Evolutionary conservation across 371 early-diverging fungal genomes (phyloP), one percentile per base, ranked within the genome.

Genomic region (Conidiobolus incongruus): DNA sequence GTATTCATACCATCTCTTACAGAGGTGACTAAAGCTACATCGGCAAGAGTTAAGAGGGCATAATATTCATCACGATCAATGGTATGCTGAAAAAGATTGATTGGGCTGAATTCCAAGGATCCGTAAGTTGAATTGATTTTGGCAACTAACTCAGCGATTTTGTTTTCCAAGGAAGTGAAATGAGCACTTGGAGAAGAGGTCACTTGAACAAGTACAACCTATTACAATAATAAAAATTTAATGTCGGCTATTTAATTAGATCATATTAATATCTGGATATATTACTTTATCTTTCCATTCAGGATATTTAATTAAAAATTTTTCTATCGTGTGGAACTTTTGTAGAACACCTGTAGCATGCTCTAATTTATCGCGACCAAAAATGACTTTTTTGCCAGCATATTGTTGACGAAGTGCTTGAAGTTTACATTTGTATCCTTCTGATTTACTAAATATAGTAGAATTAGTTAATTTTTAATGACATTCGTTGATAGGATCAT

Each of bases 1-100:
- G 98, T 83, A 60, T 98, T 99, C 98, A 99, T 98, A 35, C 99
- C 99, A 60, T 99, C 99, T 19, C 96, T 72, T 13, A 95, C 67
- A 28, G 88, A 75, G 0, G 98, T 98, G 46, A 98, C 87, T 22
- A 98, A 55, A 24, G 85, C 89, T 4, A 84, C 80, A 63, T 99
- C 96, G 5, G 96, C 94, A 4, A 86, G 69, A 4, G 80, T 72
- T 32, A 98, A 68, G 17, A 99, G 62, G 0, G 97, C 97, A 56
- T 83, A 83, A 48, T 97, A 87, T 52, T 98, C 98, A 48, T 84
- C 83, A 30, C 71, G 71, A 28, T 81, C 81, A 17, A 99, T 77
- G 41, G 82, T 78, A 42, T 95, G 91, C 56, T 93, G 93, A 54
- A 85, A 81, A 60, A 93, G 87, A 55, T 94, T 81, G 7, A 98